These are phyloP conservation scores for Fusarium penzigii DNA, from an alignment of 2,329 filamentous ascomycete genomes.

Conservation along the genomic window DNA sequence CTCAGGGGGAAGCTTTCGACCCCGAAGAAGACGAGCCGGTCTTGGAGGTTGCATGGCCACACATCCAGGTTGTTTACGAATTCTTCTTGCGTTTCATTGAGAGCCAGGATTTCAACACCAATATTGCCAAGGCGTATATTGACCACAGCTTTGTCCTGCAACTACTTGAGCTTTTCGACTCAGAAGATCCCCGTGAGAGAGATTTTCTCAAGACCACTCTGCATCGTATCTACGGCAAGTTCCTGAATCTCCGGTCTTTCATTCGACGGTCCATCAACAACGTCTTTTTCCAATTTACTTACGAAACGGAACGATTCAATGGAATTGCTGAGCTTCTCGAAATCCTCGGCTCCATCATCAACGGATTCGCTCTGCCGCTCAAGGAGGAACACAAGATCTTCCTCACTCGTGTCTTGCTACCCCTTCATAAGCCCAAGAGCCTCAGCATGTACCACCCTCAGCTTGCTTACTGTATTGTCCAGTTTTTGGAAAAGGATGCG, in stretches of 20 bases:
- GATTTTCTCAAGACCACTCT: slow-evolving; percentile 98
- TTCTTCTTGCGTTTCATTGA: slow-evolving; percentile 99
- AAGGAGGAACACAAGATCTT: slow-evolving; percentile 99
- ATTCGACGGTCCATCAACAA: slow-evolving; percentile 99
- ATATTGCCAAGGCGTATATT: slow-evolving; percentile 98
- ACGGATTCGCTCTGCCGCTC: slow-evolving; percentile 91
- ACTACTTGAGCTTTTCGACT: slow-evolving; percentile 96
- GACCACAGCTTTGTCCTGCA: slow-evolving; percentile 97
- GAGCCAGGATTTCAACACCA: slow-evolving; percentile 99
- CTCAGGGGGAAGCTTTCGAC: slow-evolving; percentile 96
- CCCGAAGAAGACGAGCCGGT: slow-evolving; percentile 98
- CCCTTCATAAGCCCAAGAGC: slow-evolving; percentile 97
- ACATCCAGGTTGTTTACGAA: slow-evolving; percentile 99
- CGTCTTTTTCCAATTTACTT: slow-evolving; percentile 99
- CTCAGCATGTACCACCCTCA: slow-evolving; percentile 99
- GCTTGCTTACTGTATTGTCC: slow-evolving; percentile 96
- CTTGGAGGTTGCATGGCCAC: slow-evolving; percentile 96
- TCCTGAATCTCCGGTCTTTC: slow-evolving; percentile 94
- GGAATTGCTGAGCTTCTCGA: slow-evolving; percentile 96
- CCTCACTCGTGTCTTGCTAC: slow-evolving; percentile 87
- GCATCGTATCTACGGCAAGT: slow-evolving; percentile 98
- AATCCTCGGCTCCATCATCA: slow-evolving; percentile 98
- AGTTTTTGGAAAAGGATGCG: slow-evolving; percentile 97
- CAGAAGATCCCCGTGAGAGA: slow-evolving; percentile 92
- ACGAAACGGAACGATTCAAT: slow-evolving; percentile 98